Percentiles rank a stretch among this genome's conserved stretches.
These are phyloP conservation scores for Pecoramyces ruminantium DNA, from an alignment of 192 early-diverging fungal genomes.

Conservation along the genomic window DNA sequence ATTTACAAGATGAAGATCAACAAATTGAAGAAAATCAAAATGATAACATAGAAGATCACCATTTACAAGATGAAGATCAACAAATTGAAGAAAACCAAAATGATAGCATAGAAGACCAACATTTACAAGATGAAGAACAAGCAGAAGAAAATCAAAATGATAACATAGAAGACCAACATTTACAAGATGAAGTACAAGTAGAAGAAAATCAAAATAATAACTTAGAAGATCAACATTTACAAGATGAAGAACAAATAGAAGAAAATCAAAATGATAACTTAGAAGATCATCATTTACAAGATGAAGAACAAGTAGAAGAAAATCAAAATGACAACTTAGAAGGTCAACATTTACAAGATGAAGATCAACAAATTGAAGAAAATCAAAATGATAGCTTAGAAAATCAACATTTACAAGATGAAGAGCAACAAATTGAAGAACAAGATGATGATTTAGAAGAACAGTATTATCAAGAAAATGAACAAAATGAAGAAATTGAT, in stretches of 20 bases:
- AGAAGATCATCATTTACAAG: too few relatives aligned
- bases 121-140: not conserved
- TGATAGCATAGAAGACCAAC: not conserved
- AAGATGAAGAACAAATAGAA: too few relatives aligned
- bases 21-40: not conserved
- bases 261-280: too few relatives aligned
- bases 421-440: not conserved
- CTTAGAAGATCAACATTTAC: too few relatives aligned
- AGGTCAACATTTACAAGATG: not conserved
- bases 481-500: too few relatives aligned
- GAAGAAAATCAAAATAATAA: too few relatives aligned
- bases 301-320: too few relatives aligned
- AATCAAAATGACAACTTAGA: not conserved
- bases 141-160: not conserved
- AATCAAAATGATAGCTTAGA: not conserved
- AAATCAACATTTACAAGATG: not conserved
- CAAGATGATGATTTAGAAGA: too few relatives aligned
- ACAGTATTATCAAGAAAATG: too few relatives aligned
- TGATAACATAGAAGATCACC: not conserved
- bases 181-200: too few relatives aligned
- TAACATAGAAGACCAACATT: not conserved
- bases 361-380: too few relatives aligned
- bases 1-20: too few relatives aligned
- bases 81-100: not conserved
- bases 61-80: not conserved